Evolutionary conservation across 495 filamentous ascomycete species (phyloP).

Genomic region (Aspergillus leporis): DNA sequence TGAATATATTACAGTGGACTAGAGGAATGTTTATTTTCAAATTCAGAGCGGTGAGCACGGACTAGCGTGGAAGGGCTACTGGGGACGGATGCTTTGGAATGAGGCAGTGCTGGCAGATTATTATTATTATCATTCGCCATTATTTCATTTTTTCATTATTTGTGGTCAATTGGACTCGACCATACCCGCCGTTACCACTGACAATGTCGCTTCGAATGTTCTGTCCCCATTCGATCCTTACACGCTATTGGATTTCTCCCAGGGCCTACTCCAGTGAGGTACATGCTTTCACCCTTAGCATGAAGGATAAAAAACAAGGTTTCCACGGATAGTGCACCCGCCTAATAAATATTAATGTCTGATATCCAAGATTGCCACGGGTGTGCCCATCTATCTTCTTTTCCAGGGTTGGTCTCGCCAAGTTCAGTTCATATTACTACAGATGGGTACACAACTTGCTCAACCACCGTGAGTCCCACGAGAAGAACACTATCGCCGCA

Average conservation of each 20-base stretch:
- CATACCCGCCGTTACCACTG: constrained; percentile 11
- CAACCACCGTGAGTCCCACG: not conserved
- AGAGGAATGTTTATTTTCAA: constrained; percentile 7
- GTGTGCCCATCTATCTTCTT: not conserved
- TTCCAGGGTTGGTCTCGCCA: not conserved
- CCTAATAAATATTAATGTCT: not conserved
- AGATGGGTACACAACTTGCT: too few species aligned
- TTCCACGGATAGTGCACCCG: not conserved
- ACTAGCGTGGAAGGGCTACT: constrained; percentile 14
- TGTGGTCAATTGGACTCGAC: constrained; percentile 4
- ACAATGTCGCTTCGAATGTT: constrained; percentile 10
- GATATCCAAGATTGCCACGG: not conserved
- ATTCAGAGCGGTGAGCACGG: constrained; percentile 25
- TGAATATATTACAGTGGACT: not conserved
- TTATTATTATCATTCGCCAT: constrained; percentile 8
- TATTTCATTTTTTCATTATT: constrained; percentile 3
- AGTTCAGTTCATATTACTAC: too few species aligned
- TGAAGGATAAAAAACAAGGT: constrained; percentile 7
- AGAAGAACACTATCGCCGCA: not conserved
- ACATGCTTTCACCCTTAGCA: not conserved
- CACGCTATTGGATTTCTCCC: constrained; percentile 7
- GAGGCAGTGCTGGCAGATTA: constrained; percentile 29
- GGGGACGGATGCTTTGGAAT: constrained; percentile 19
- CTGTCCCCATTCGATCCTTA: constrained; percentile 7
- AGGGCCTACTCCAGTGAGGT: not conserved